These are phyloP conservation scores for Fusarium clavum DNA, from an alignment of 2,329 filamentous ascomycete genomes.

Conservation along the genomic window DNA sequence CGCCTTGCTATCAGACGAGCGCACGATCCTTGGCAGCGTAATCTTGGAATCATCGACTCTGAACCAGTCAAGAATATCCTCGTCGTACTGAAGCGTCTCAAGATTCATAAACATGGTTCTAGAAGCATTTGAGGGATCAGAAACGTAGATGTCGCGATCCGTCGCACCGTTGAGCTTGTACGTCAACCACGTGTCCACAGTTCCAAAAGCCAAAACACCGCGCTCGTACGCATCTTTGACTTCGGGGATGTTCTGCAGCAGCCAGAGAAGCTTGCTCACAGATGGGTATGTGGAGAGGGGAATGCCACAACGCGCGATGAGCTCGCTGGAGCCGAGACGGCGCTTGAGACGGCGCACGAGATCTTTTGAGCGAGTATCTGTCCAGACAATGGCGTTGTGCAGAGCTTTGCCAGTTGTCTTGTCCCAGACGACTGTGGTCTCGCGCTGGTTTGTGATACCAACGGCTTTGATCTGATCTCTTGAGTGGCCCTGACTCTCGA, in stretches of 20 bases:
- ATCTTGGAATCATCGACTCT: conserved; percentile 76
- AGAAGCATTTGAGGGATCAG: conserved; percentile 85
- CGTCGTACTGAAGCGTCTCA: conserved; percentile 78
- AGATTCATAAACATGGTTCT: conserved; percentile 89
- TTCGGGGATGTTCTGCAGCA: conserved; percentile 74
- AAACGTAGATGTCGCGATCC: conserved; percentile 75
- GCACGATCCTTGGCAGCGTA: conserved; percentile 79
- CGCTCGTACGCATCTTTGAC: conserved; percentile 78
- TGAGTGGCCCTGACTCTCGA: conserved; percentile 74
- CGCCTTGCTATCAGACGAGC: conserved; percentile 74
- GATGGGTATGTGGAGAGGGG: conserved; percentile 87
- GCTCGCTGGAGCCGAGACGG: conserved; percentile 72
- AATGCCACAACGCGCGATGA: conserved; percentile 77
- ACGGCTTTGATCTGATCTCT: conserved; percentile 77
- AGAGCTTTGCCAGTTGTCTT: conserved; percentile 79
- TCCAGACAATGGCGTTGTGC: conserved; percentile 87
- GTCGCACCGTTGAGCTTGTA: conserved; percentile 82
- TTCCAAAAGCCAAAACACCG: conserved; percentile 79
- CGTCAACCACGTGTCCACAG: conserved; percentile 83
- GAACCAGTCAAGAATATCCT: conserved; percentile 80
- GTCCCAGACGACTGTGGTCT: conserved; percentile 86
- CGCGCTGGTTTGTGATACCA: conserved; percentile 86
- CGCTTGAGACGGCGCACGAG: conserved; percentile 79
- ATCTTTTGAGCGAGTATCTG: conserved; percentile 79
- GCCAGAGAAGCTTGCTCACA: conserved; percentile 81